Evolutionary conservation across 768 basidiomycete species (phyloP), one percentile per base, ranked within the genome.

Genomic region (Cyathus striatus): DNA sequence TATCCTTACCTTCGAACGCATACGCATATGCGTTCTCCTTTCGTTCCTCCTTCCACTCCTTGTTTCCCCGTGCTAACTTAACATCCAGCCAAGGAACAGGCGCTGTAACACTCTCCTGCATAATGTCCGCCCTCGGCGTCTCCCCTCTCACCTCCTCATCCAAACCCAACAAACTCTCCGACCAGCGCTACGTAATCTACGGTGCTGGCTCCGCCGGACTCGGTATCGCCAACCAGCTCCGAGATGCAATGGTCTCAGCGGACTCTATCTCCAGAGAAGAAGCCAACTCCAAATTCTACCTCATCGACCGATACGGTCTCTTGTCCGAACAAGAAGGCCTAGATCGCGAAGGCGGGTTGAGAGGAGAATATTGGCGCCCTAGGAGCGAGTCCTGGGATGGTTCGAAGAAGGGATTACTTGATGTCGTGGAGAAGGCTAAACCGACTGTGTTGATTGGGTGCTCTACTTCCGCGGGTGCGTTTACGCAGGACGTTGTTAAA

Each of bases 391-490:
- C 81, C 42, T 83, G 81, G 82, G 21, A 17, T 23, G 18, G 33
- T n/a, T 14, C 37, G 24, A 45, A 30, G 21, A 39, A 33, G 13
- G 2, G 62, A 5, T 66, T 94, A 40, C 58, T 86, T 42, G 83
- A 90, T 22, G 83, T 86, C 2, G 76, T 92, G 45, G 76, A 77
- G 61, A 69, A 70, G 47, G 75, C 86, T 7, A 79, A 79, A 52
- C 90, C 91, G 18, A 95, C 90, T 2, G 76, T 90, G 7, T 59
- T 95, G 36, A 87, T 95, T 49, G 91, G 91, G 23, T 86, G 83
- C 44, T 90, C 87, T 43, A 92, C 90, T 2, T 71, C 78, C 38
- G 71, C 78, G 16, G 84, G 86, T 4, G 86, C 82, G 23, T 95
- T 95, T 62, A 83, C 75, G 4, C 76, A 89, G 63, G 80, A 85